These are phyloP conservation scores for Penicillium antarcticum DNA, from an alignment of 495 filamentous ascomycete species.

Conservation along the genomic window DNA sequence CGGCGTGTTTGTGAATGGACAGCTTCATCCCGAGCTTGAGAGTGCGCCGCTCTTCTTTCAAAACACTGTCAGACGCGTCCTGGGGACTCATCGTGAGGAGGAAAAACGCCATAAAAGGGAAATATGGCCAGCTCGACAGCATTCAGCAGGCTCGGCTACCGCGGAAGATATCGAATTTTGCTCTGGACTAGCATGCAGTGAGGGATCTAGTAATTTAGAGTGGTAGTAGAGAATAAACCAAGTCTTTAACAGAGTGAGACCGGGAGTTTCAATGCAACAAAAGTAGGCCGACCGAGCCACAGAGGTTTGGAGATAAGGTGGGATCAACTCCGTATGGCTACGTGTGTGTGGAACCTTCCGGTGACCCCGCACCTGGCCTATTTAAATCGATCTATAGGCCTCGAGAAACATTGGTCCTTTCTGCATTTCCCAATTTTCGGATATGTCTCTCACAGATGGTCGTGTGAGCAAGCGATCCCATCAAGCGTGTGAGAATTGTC, in stretches of 20 bases:
- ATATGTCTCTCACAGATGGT: slow-evolving; percentile 6
- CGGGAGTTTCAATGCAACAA: too few relatives aligned
- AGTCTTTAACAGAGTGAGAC: too few relatives aligned
- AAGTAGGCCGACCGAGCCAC: too few relatives aligned
- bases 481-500: slow-evolving; percentile 42
- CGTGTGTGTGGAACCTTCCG: slow-evolving; percentile 1
- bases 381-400: not conserved
- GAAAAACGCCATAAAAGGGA: slow-evolving; percentile 37
- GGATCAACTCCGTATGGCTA: too few relatives aligned
- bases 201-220: slow-evolving; percentile 10
- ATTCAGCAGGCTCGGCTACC: slow-evolving; percentile 22
- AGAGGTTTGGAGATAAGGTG: too few relatives aligned
- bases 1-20: slow-evolving; percentile 46
- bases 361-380: slow-evolving; percentile 16
- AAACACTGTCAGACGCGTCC: slow-evolving; percentile 35
- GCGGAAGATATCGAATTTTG: slow-evolving; percentile 37
- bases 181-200: slow-evolving; percentile 20
- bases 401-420: not conserved
- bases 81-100: slow-evolving; percentile 31
- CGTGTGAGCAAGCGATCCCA: slow-evolving; percentile 22
- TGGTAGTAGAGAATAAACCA: slow-evolving; percentile 4
- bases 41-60: slow-evolving; percentile 46
- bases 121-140: slow-evolving; percentile 48
- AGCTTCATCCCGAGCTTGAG: slow-evolving; percentile 44
- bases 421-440: not conserved